Percentiles rank a stretch among this genome's conserved stretches.
Conservation (phyloP, 2,329 filamentous ascomycete species). For the Fusarium brachygibbosum region DNA sequence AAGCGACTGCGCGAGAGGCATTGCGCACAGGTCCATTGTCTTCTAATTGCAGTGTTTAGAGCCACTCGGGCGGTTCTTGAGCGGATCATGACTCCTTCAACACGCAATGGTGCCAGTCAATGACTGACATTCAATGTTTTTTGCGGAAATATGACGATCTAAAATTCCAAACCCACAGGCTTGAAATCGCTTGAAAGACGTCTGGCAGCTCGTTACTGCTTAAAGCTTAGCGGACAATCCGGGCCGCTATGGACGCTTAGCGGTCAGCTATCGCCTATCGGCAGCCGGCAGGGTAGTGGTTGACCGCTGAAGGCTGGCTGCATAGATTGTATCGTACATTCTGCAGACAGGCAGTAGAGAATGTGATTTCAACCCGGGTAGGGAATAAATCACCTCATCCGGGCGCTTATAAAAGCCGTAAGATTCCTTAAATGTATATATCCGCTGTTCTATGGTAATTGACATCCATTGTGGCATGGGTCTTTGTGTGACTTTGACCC, state of each 20-base stretch:
- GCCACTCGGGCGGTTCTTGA: constrained; percentile 43
- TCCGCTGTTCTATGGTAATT: constrained; percentile 6
- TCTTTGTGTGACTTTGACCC: constrained; percentile 35
- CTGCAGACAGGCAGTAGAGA: background rate
- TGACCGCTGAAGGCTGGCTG: constrained; percentile 14
- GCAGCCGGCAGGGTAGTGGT: constrained; percentile 24
- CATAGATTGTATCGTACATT: background rate
- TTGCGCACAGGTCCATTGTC: constrained; percentile 52
- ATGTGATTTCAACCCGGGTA: background rate
- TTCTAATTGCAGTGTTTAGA: constrained; percentile 30
- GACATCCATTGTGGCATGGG: constrained; percentile 32
- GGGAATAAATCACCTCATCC: background rate
- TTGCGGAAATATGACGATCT: constrained; percentile 21
- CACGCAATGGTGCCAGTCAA: constrained; percentile 33
- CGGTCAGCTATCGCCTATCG: constrained; percentile 23
- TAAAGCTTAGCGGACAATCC: constrained; percentile 44
- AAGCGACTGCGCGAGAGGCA: constrained; percentile 50
- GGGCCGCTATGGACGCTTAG: constrained; percentile 39
- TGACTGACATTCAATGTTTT: constrained; percentile 1
- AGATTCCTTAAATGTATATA: background rate
- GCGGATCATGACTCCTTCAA: constrained; percentile 50
- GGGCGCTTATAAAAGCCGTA: background rate
- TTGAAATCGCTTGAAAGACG: constrained; percentile 1
- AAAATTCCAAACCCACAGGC: constrained; percentile 23
- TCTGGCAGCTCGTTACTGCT: constrained; percentile 44